phyloP scores from a whole-genome alignment of 768 basidiomycete species.

The Lentinula detonsa region DNA sequence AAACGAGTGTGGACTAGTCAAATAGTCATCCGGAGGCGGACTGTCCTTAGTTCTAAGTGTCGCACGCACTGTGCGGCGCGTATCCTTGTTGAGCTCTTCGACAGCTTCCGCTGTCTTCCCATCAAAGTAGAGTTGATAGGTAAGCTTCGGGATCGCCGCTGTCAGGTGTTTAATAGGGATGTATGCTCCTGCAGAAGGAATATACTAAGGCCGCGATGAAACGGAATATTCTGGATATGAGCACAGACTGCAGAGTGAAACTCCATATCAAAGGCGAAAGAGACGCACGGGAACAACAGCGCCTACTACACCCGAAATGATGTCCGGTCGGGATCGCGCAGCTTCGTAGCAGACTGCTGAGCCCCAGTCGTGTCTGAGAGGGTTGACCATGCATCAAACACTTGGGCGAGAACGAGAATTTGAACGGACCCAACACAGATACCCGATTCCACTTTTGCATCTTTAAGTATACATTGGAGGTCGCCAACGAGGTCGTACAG shows the following conservation, averaged over 20 bases:
- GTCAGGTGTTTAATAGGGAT: slow-evolving; percentile 36
- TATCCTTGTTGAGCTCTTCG: slow-evolving; percentile 48
- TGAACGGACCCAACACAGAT: slow-evolving; percentile 57
- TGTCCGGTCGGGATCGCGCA: slow-evolving; percentile 60
- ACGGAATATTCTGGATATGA: background rate
- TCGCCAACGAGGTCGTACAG: slow-evolving; percentile 59
- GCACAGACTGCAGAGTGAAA: background rate
- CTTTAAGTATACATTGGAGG: slow-evolving; percentile 52
- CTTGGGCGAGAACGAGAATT: background rate
- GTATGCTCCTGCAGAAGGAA: slow-evolving; percentile 46
- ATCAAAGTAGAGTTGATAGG: slow-evolving; percentile 64
- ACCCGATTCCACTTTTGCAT: slow-evolving; percentile 41
- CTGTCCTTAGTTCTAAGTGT: slow-evolving; percentile 46
- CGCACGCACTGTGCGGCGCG: slow-evolving; percentile 51
- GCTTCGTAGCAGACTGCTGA: slow-evolving; percentile 62
- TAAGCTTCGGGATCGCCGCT: slow-evolving; percentile 40
- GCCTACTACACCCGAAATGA: slow-evolving; percentile 54
- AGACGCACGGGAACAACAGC: slow-evolving; percentile 51
- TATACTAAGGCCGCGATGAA: slow-evolving; percentile 36
- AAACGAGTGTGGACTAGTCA: slow-evolving; percentile 44
- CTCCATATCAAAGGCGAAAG: background rate
- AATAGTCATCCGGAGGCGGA: slow-evolving; percentile 50
- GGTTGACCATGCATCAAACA: background rate
- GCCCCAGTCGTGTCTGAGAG: slow-evolving; percentile 70
- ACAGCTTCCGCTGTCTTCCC: slow-evolving; percentile 38